These are phyloP conservation scores for Nevesoporus exiguus DNA, from an alignment of 768 basidiomycete genomes.

Conservation along the genomic window DNA sequence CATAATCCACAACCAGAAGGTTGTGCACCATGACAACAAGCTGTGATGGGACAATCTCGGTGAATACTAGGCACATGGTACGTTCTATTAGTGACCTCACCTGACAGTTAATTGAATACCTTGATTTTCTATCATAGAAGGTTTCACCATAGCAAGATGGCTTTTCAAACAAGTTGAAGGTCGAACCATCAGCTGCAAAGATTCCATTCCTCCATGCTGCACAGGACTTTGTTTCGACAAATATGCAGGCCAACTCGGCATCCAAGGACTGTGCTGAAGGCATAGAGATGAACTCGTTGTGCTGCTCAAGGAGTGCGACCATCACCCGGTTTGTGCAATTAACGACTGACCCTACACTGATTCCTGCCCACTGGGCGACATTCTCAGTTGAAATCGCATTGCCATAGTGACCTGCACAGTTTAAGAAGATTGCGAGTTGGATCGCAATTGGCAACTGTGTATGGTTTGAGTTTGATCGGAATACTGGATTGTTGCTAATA, in stretches of 20 bases:
- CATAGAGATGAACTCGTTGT: not conserved
- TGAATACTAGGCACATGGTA: too few species aligned
- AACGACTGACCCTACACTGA: not conserved
- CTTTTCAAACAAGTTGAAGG: not conserved
- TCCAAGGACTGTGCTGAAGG: not conserved
- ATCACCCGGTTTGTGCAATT: not conserved
- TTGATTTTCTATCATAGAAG: not conserved
- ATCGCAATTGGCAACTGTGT: too few species aligned
- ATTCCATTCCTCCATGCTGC: not conserved
- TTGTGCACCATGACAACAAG: not conserved
- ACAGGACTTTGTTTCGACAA: not conserved
- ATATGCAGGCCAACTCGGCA: not conserved
- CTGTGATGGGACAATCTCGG: not conserved
- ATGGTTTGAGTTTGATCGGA: too few species aligned
- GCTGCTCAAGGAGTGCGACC: not conserved
- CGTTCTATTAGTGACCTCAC: not conserved
- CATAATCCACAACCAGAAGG: not conserved
- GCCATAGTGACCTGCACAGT: not conserved
- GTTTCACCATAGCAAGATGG: not conserved
- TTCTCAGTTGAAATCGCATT: not conserved
- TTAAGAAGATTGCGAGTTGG: not conserved
- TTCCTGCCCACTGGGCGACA: not conserved
- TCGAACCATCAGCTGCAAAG: constrained; percentile 2
- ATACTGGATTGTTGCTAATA: too few species aligned
- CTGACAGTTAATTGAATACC: constrained; percentile 1